Base-by-base conservation (phyloP, 345 rosid genomes). In the Cardamine occulta region DNA sequence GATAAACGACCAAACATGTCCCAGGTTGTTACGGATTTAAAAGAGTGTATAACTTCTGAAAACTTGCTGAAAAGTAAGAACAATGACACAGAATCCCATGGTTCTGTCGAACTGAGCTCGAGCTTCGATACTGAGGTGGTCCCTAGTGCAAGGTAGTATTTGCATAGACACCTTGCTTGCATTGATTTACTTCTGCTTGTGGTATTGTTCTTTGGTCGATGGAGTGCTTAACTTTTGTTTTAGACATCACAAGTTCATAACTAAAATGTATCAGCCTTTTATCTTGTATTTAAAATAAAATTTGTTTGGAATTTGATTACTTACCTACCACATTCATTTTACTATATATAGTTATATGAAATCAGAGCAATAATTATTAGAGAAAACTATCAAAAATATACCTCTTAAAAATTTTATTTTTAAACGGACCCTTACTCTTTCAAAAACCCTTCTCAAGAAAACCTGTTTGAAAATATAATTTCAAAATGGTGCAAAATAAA, bases 1-100 rank as follows among this genome's bases (percentile, higher is more conserved):
- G 52, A 48, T 4, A 60, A 32, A 23, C 62, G 88, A 65, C 90
- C 88, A 44, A 51, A 21, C 60, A 85, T 85, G 81, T 83, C 72
- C 14, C 37, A 70, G 0, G 69, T 85, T 15, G 53, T 82, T 40
- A 2, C 1, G 19, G 86, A 66, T 17, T 23, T 85, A 42, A 80
- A 70, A 40, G 82, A 79, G 14, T 83, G 85, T 48, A 17, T 78
- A 8, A 18, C 24, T 14, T 35, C 74, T 6, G 75, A 70, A 28
- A 78, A 15, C 6, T 51, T 62, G 0, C 29, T 26, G 44, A 45
- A 0, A 68, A 45, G 53, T 12, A 58, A 44, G 40, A 11, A 51
- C 4, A 28, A 17, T 0, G 53, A 74, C 11, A 7, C 2, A 2
- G 18, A 48, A 4, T 65, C 58, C 1, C 17, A 56, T 1, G 23